Percentiles rank a stretch among this genome's conserved stretches.
These are phyloP conservation scores for Penicillium corylophilum DNA, from an alignment of 2,329 filamentous ascomycete species.

Conservation along the genomic window DNA sequence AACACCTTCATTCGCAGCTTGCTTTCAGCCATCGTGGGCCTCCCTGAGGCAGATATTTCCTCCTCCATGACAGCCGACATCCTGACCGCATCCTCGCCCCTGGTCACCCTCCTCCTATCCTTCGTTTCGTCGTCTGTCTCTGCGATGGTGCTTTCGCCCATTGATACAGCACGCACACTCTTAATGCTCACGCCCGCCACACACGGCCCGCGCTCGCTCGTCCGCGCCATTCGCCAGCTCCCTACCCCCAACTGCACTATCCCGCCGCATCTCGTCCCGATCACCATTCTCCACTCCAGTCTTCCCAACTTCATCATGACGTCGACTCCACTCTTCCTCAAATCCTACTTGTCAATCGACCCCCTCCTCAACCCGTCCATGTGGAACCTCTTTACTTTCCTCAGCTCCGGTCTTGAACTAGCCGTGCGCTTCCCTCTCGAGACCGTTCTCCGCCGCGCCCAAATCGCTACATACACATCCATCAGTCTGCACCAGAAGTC, in stretches of 20 bases:
- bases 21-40: conserved; percentile 83
- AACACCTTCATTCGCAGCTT: conserved; percentile 92
- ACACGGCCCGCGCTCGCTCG: conserved; percentile 70
- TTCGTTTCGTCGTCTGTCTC: conserved; percentile 67
- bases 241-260: conserved; percentile 70
- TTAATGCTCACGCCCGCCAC: conserved; percentile 82
- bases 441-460: conserved; percentile 84
- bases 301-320: conserved; percentile 80
- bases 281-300: conserved; percentile 83
- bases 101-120: conserved; percentile 74
- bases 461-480: conserved; percentile 68
- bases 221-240: conserved; percentile 73
- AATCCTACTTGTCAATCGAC: conserved; percentile 80
- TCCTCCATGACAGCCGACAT: conserved; percentile 65
- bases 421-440: conserved; percentile 87
- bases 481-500: conserved; percentile 48
- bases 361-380: conserved; percentile 75
- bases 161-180: conserved; percentile 85
- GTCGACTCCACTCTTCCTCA: conserved; percentile 79
- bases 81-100: conserved; percentile 76
- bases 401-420: conserved; percentile 75
- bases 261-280: conserved; percentile 68
- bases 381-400: conserved; percentile 80
- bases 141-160: conserved; percentile 76
- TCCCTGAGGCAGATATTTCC: conserved; percentile 70